Conservation (phyloP, 306 rosid genomes). For the Sophora flavescens region DNA sequence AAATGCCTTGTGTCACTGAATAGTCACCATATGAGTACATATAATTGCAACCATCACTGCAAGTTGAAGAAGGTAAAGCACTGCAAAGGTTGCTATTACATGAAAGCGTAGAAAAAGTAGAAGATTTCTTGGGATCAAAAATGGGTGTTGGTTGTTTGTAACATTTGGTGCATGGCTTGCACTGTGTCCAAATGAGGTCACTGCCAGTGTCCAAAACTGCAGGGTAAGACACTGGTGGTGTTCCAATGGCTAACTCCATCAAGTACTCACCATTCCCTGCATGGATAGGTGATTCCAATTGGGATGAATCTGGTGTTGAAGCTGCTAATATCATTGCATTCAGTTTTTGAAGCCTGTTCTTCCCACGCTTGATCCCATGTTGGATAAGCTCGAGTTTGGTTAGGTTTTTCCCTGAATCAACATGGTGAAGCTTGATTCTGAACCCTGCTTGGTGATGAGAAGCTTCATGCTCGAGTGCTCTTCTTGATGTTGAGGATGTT, state of each 20-base stretch:
- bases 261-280: conserved; percentile 83
- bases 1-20: conserved; percentile 74
- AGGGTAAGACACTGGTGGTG: conserved; percentile 67
- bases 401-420: conserved; percentile 71
- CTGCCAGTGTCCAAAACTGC: conserved; percentile 93
- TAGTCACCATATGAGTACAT: conserved; percentile 76
- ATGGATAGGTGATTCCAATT: conserved; percentile 55
- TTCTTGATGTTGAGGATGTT: conserved; percentile 58
- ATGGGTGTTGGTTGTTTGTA: conserved; percentile 74
- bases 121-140: conserved; percentile 72
- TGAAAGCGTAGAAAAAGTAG: conserved; percentile 64
- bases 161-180: conserved; percentile 77
- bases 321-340: conserved; percentile 59
- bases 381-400: conserved; percentile 76
- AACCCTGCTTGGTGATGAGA: conserved; percentile 46
- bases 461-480: conserved; percentile 28
- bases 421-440: conserved; percentile 65
- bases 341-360: conserved; percentile 62
- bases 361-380: conserved; percentile 64
- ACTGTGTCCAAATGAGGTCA: conserved; percentile 92
- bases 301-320: conserved; percentile 30
- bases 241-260: conserved; percentile 72
- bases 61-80: conserved; percentile 65
- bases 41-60: conserved; percentile 69
- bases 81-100: conserved; percentile 61